Evolutionary conservation across 495 filamentous ascomycete genomes (phyloP).

Genomic region (Xylaria nigripes): DNA sequence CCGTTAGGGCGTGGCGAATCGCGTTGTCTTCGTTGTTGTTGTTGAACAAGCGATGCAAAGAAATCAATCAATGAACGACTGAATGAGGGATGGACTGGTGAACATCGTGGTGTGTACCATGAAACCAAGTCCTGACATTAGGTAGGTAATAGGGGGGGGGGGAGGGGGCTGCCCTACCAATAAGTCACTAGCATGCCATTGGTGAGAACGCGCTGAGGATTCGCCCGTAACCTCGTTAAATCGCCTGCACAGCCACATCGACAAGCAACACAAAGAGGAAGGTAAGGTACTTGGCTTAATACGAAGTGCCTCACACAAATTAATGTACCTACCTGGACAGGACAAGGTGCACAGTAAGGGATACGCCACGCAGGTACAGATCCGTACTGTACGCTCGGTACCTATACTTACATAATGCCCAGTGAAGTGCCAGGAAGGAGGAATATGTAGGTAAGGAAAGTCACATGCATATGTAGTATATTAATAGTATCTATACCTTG

Average conservation of each 20-base stretch:
- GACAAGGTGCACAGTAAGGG: too few relatives aligned
- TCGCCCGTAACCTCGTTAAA: background rate
- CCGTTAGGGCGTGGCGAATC: background rate
- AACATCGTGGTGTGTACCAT: background rate
- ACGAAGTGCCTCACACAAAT: background rate
- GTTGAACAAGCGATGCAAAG: background rate
- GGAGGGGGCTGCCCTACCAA: background rate
- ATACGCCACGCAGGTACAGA: too few relatives aligned
- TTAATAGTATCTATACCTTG: background rate
- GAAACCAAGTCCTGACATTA: background rate
- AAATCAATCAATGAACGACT: slow-evolving; percentile 11
- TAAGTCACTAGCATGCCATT: background rate
- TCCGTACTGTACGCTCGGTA: too few relatives aligned
- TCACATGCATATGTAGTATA: too few relatives aligned
- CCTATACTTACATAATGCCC: too few relatives aligned
- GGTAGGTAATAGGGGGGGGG: too few relatives aligned
- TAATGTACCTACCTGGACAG: too few relatives aligned
- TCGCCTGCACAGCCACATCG: slow-evolving; percentile 18
- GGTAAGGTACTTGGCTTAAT: too few relatives aligned
- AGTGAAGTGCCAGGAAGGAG: too few relatives aligned
- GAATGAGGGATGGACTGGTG: slow-evolving; percentile 3
- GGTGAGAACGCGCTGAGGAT: background rate
- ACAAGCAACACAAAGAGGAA: slow-evolving; percentile 16
- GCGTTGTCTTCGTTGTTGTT: background rate
- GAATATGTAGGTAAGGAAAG: too few relatives aligned